phyloP scores from a whole-genome alignment of 148 eudicot genomes.

The Camellia granthamiana region DNA sequence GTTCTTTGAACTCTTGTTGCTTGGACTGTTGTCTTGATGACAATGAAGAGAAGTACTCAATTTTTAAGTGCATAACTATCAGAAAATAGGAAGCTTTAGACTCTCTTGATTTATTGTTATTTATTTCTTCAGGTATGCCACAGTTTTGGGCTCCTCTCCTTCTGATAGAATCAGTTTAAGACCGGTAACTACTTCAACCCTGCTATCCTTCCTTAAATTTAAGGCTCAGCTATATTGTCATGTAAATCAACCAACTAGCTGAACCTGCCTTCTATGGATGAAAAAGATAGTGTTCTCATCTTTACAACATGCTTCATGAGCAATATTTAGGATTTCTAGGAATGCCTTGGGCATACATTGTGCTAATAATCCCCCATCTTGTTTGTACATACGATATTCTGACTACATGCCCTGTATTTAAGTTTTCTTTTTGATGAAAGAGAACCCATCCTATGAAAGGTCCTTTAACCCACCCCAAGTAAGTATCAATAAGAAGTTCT shows the following conservation, averaged over 20 bases:
- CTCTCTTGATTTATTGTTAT: slow-evolving; percentile 1
- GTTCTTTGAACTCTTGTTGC: not conserved
- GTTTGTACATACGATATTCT: not conserved
- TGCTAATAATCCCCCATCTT: not conserved
- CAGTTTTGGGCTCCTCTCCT: slow-evolving; percentile 84
- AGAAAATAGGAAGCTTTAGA: slow-evolving; percentile 2
- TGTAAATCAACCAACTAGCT: not conserved
- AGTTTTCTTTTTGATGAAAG: too few species aligned
- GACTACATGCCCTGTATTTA: slow-evolving; percentile 2
- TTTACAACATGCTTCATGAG: not conserved
- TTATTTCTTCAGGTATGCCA: slow-evolving; percentile 67
- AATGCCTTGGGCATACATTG: not conserved
- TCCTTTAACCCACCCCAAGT: too few species aligned
- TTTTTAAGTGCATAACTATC: not conserved
- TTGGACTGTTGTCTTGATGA: not conserved
- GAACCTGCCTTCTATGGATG: not conserved
- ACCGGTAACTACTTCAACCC: slow-evolving; percentile 49
- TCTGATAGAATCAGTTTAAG: slow-evolving; percentile 58
- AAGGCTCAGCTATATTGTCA: not conserved
- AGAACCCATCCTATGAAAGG: too few species aligned
- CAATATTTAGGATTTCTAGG: not conserved
- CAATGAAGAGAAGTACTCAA: not conserved
- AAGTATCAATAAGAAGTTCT: not conserved
- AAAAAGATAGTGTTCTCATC: not conserved
- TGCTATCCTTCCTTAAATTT: not conserved